Base-by-base conservation (phyloP, 2,329 filamentous ascomycete genomes). In the Scedosporium apiospermum region DNA sequence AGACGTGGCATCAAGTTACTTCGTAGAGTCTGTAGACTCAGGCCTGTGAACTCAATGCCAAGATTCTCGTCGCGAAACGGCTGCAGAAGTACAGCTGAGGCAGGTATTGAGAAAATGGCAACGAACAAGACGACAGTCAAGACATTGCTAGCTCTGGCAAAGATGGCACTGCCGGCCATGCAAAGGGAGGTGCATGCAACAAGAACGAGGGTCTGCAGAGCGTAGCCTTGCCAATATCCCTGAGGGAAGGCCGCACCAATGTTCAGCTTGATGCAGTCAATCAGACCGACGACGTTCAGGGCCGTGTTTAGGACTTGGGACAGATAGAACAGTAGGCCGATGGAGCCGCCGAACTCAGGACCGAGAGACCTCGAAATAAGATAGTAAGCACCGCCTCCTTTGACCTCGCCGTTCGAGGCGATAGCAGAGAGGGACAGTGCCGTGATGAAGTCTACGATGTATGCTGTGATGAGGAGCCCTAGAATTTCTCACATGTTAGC, bases 321-420 rank as follows among this genome's bases (percentile, higher is more conserved):
- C n/a, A 96, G 79, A 71, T 95, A 96, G 74, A 96, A 96, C 12
- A 96, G 84, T 26, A 96, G 82, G 1, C 91, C 91, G 66, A 96
- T 96, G 1, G 90, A 91, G 16, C 91, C 91, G 27, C 91, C 91
- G 71, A 96, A 96, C 69, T 96, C 91, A 6, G 91, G 91, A 0
- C 91, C 91, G 3, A 96, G 77, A 55, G 89, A 93, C 65, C 91
- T 83, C 6, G 91, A 96, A 63, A 96, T 96, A 63, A 96, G 78
- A 69, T 93, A 96, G 71, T 96, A 96, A 44, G 91, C 90, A 60
- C 91, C 91, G 14, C 91, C 91, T 14, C 91, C 91, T 68, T 90
- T 87, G 63, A 96, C 91, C 57, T 92, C 93, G 27, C 91, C 91
- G 72, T 96, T 96, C 2, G 90, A 93, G 41, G 91, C 91, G 68